phyloP scores from a whole-genome alignment of 495 filamentous ascomycete species.

The Evernia prunastri region DNA sequence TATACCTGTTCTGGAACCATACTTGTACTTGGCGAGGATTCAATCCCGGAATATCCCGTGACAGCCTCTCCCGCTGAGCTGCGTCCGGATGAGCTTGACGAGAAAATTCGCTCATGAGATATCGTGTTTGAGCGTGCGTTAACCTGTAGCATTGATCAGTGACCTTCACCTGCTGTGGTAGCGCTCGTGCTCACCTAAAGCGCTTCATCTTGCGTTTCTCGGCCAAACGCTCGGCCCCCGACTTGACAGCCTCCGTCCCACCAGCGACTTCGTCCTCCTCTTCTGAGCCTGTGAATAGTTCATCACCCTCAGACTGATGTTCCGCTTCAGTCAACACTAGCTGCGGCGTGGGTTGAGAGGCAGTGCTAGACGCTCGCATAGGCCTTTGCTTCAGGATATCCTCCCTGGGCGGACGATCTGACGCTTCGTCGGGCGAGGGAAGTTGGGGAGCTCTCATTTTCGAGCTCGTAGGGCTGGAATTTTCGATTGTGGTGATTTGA shows the following conservation, averaged over 20 bases:
- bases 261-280: constrained; percentile 53
- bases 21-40: constrained; percentile 95
- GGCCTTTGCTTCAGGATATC: background rate
- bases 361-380: background rate
- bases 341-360: background rate
- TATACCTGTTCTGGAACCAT: constrained; percentile 97
- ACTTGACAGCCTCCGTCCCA: constrained; percentile 49
- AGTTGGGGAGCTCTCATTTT: background rate
- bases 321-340: constrained; percentile 25
- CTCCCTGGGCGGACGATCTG: background rate
- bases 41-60: constrained; percentile 85
- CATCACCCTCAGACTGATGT: constrained; percentile 36
- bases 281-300: constrained; percentile 23
- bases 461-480: background rate
- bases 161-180: background rate
- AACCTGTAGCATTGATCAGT: constrained; percentile 47
- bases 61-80: constrained; percentile 82
- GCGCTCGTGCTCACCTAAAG: constrained; percentile 60
- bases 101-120: constrained; percentile 95
- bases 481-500: background rate
- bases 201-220: constrained; percentile 94
- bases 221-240: constrained; percentile 62
- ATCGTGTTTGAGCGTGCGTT: constrained; percentile 93
- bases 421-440: background rate
- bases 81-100: constrained; percentile 94